Conservation (phyloP, 2,329 filamentous ascomycete genomes). For the Ophioceras dolichostomum region DNA sequence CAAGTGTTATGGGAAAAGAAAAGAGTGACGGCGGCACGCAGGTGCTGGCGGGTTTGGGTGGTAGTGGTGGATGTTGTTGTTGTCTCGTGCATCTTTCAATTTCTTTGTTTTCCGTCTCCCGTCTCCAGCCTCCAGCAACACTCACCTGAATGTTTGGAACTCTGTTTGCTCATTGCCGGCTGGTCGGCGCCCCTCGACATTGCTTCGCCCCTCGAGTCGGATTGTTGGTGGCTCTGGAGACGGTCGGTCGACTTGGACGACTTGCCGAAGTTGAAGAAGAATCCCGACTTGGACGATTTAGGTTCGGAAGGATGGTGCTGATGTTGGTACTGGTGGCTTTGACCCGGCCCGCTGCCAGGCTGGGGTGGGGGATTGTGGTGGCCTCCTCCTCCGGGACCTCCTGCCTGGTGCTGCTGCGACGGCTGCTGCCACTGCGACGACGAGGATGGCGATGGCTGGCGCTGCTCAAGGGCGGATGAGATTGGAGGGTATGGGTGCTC, state of each 20-base stretch:
- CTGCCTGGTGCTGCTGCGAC: slow-evolving; percentile 10
- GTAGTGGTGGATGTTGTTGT: no score
- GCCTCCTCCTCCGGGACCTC: slow-evolving; percentile 11
- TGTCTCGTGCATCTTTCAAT: no score
- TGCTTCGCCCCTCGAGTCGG: slow-evolving; percentile 22
- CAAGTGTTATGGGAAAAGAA: no score
- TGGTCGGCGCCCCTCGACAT: slow-evolving; percentile 23
- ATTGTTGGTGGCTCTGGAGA: slow-evolving; percentile 17
- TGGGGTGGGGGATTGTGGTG: slow-evolving; percentile 7
- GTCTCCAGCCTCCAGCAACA: no score
- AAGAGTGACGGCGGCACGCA: no score
- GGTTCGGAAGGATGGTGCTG: slow-evolving; percentile 22
- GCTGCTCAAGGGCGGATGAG: slow-evolving; percentile 14
- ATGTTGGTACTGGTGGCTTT: slow-evolving; percentile 18
- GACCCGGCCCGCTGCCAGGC: slow-evolving; percentile 5
- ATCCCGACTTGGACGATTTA: slow-evolving; percentile 33
- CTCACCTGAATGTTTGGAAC: slow-evolving; percentile 19
- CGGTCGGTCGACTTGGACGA: slow-evolving; percentile 26
- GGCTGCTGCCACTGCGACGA: slow-evolving; percentile 11
- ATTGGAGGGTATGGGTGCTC: slow-evolving; percentile 14
- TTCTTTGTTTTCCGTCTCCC: neutral
- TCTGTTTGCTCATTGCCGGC: slow-evolving; percentile 14
- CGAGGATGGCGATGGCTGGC: no score
- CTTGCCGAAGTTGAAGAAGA: slow-evolving; percentile 39
- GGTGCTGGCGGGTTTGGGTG: no score